phyloP scores from a whole-genome alignment of 495 filamentous ascomycete genomes.

The Tuber melanosporum region DNA sequence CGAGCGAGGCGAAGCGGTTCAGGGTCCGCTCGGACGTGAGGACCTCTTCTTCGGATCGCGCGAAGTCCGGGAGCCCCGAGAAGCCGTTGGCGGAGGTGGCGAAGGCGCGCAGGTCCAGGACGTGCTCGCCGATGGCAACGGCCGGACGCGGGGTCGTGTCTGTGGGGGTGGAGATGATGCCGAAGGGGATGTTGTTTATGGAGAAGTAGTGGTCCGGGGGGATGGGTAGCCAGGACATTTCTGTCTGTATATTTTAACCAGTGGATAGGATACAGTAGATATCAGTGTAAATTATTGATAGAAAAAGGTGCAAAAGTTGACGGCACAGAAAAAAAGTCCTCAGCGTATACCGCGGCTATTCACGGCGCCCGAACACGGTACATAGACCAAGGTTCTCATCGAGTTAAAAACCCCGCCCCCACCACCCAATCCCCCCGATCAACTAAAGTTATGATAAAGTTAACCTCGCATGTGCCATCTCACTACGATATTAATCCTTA shows the following conservation, averaged over 20 bases:
- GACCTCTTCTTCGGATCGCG: conserved; percentile 6
- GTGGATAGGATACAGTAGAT: neutral
- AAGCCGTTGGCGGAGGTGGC: conserved; percentile 48
- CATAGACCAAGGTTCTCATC: too few relatives aligned
- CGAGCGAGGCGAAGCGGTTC: conserved; percentile 76
- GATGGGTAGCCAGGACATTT: conserved; percentile 58
- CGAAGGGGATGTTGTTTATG: conserved; percentile 85
- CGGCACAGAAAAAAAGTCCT: neutral
- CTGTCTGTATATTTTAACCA: neutral
- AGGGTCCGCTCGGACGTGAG: conserved; percentile 54
- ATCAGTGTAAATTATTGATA: neutral
- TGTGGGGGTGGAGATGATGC: conserved; percentile 63
- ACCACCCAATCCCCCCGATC: too few relatives aligned
- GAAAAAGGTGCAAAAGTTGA: neutral
- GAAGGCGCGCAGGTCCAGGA: conserved; percentile 62
- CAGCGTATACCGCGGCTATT: neutral
- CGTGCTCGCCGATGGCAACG: conserved; percentile 70
- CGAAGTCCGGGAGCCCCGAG: conserved; percentile 42
- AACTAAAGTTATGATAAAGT: too few relatives aligned
- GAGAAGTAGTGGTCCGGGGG: conserved; percentile 67
- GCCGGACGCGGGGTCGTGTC: conserved; percentile 57
- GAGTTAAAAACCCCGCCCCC: too few relatives aligned
- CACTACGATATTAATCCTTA: too few relatives aligned
- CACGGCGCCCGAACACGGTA: neutral
- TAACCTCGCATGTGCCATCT: too few relatives aligned